Percentiles rank a stretch among this genome's conserved stretches.
These are phyloP conservation scores for Flaveria robusta DNA, from an alignment of 129 eudicot genomes.

Conservation along the genomic window DNA sequence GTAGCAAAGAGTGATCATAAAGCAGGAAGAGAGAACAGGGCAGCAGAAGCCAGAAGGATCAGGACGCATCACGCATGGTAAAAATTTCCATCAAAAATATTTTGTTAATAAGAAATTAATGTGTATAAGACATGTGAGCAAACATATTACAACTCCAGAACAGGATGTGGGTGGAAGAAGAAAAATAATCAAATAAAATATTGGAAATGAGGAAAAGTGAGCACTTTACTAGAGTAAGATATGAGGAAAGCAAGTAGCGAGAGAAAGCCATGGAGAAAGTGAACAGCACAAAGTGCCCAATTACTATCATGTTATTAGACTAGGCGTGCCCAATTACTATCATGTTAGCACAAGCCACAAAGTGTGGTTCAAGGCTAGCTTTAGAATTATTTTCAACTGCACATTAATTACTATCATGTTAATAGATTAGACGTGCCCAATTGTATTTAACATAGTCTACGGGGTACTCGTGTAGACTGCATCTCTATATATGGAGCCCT, in stretches of 20 bases:
- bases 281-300: too few species aligned
- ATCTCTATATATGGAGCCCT: background rate
- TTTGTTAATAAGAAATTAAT: background rate
- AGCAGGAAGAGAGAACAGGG: background rate
- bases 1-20: constrained; percentile 1
- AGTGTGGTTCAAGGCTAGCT: too few species aligned
- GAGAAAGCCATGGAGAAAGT: too few species aligned
- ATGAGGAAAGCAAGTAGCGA: too few species aligned
- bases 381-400: too few species aligned
- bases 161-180: background rate
- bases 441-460: too few species aligned
- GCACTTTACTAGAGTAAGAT: constrained; percentile 1
- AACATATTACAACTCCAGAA: background rate
- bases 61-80: background rate
- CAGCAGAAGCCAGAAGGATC: background rate
- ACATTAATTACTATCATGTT: too few species aligned
- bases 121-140: background rate
- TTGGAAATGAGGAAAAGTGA: background rate
- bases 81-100: background rate
- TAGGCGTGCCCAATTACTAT: too few species aligned
- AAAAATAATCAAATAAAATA: background rate
- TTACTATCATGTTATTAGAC: too few species aligned
- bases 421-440: too few species aligned
- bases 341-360: too few species aligned
- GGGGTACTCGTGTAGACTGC: background rate